Evolutionary conservation across 176 grass and related monocot genomes (phyloP), one percentile per base, ranked within the genome.

Genomic region (Microstegium vimineum): DNA sequence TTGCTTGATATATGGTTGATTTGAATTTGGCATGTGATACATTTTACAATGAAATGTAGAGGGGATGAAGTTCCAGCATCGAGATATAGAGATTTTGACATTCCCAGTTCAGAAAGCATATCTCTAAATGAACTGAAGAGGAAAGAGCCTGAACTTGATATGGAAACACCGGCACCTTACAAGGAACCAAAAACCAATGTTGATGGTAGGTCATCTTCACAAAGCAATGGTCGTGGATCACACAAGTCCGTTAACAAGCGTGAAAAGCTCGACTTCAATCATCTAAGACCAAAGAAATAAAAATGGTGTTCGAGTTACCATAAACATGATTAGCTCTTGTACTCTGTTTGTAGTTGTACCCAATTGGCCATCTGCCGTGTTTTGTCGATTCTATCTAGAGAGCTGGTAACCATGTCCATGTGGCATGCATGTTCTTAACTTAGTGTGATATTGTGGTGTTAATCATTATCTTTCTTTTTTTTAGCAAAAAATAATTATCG

Each of bases 51-150:
- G 61, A 31, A 78, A 75, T 84, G 68, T 73, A 95, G 96, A 82
- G 16, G 73, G 12, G 89, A 86, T 84, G 90, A 73, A 18, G 35
- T 82, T 67, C 23, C 31, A 47, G 37, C 36, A 12, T 78, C 67
- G 40, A 90, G 88, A 78, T 86, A 78, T 38, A 78, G 67, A 47
- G 74, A 57, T 40, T 84, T 72, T 13, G 73, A 68, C 32, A 59
- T 90, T 62, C 66, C 78, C 12, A 38, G 56, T 59, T 90, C 91
- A 42, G 77, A 61, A 28, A 88, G 87, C 82, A 89, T 86, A 23
- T 90, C 77, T 63, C 16, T 76, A 18, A 86, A 86, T 51, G 91
- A 91, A 61, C 66, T 94, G 27, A 99, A 99, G 82, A 95, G 93
- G 60, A 95, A 93, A 69, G 51, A 87, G 28, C 82, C 85, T 2